Evolutionary conservation across 345 rosid genomes (phyloP).

Genomic region (Fremontodendron californicum): DNA sequence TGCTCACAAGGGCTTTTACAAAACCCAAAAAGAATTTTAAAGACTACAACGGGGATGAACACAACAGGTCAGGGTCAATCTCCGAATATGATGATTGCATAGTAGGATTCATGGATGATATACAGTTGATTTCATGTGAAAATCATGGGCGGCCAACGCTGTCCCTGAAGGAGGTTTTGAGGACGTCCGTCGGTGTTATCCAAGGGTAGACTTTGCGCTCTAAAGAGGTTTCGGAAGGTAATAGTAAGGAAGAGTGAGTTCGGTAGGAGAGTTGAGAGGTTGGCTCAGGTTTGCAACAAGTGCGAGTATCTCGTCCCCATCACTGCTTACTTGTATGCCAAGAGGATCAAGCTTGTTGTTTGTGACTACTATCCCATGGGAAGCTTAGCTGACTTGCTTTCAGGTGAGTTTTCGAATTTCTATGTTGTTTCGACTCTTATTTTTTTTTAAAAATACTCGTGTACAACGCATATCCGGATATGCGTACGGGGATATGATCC

Average conservation of each 20-base stretch:
- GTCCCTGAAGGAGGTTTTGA: slow-evolving; percentile 42
- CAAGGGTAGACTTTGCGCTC: slow-evolving; percentile 31
- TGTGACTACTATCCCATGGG: slow-evolving; percentile 59
- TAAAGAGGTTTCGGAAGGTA: slow-evolving; percentile 42
- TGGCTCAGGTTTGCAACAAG: slow-evolving; percentile 28
- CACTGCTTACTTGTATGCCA: slow-evolving; percentile 44
- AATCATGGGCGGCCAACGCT: slow-evolving; percentile 10
- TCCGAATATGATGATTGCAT: slow-evolving; percentile 36
- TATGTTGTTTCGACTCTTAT: too few species aligned
- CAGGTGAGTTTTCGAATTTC: slow-evolving; percentile 44
- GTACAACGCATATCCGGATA: too few species aligned
- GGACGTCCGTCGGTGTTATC: slow-evolving; percentile 47
- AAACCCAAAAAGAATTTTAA: slow-evolving; percentile 31
- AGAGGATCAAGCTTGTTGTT: slow-evolving; percentile 53
- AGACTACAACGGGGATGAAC: slow-evolving; percentile 7
- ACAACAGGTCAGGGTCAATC: slow-evolving; percentile 29
- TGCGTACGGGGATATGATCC: too few species aligned
- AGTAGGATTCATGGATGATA: slow-evolving; percentile 42
- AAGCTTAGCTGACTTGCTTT: slow-evolving; percentile 51
- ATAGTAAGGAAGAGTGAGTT: slow-evolving; percentile 34
- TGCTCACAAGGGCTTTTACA: slow-evolving; percentile 50
- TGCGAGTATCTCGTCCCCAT: slow-evolving; percentile 47
- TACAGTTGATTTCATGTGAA: slow-evolving; percentile 29
- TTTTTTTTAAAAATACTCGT: too few species aligned
- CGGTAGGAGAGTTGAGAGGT: slow-evolving; percentile 36